Evolutionary conservation across 495 filamentous ascomycete genomes (phyloP).

Genomic region (Pyronema omphalodes): DNA sequence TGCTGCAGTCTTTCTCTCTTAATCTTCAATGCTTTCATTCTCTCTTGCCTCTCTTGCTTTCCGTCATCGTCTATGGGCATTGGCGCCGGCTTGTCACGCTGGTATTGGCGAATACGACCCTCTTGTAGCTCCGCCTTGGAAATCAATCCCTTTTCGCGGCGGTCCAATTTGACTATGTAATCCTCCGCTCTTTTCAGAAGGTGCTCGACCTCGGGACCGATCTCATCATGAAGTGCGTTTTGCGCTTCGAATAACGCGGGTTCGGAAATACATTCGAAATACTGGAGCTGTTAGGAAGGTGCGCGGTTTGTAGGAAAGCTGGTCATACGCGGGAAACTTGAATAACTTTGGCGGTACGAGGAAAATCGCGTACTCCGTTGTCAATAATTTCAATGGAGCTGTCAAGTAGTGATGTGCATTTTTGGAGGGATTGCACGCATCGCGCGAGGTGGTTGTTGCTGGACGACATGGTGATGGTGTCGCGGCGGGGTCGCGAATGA

Average conservation of each 20-base stretch:
- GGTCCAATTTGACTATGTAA: constrained; percentile 54
- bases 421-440: constrained; percentile 52
- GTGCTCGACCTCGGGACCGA: constrained; percentile 51
- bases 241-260: constrained; percentile 50
- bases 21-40: constrained; percentile 43
- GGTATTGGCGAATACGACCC: constrained; percentile 37
- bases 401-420: constrained; percentile 51
- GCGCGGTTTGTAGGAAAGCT: constrained; percentile 13
- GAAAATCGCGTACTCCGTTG: constrained; percentile 53
- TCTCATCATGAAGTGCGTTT: constrained; percentile 47
- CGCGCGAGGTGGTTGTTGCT: constrained; percentile 30
- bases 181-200: constrained; percentile 45
- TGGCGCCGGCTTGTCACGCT: constrained; percentile 16
- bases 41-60: constrained; percentile 35
- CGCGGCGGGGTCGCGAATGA: background rate
- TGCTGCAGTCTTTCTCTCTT: constrained; percentile 66
- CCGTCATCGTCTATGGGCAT: constrained; percentile 22
- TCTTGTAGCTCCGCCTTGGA: constrained; percentile 53
- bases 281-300: constrained; percentile 28
- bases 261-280: constrained; percentile 64
- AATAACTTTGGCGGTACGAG: constrained; percentile 51
- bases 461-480: constrained; percentile 1
- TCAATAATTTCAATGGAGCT: constrained; percentile 56
- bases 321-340: constrained; percentile 43
- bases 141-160: constrained; percentile 50